phyloP scores from a whole-genome alignment of 768 basidiomycete species.

The Boletus rubescentipes region DNA sequence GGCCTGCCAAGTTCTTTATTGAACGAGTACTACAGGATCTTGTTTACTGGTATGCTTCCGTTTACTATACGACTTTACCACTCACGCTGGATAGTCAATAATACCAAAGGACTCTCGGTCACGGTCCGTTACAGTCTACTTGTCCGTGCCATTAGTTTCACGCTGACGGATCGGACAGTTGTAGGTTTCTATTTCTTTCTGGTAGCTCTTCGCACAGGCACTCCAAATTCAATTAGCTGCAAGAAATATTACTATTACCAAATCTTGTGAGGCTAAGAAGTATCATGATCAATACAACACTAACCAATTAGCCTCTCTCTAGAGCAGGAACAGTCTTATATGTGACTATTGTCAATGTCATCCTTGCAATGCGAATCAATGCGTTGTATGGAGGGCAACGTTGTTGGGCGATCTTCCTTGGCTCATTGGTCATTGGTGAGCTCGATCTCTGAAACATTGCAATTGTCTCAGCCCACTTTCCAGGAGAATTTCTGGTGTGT shows the following conservation, averaged over 20 bases:
- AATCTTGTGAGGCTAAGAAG: slow-evolving; percentile 14
- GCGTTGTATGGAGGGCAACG: slow-evolving; percentile 12
- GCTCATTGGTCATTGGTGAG: slow-evolving; percentile 19
- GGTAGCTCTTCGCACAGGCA: background rate
- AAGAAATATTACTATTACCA: slow-evolving; percentile 24
- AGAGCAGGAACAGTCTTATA: slow-evolving; percentile 22
- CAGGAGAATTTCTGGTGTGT: slow-evolving; percentile 22
- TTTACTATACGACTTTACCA: background rate
- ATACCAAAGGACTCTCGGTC: slow-evolving; percentile 19
- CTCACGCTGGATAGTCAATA: slow-evolving; percentile 16
- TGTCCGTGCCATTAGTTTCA: background rate
- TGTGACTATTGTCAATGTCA: slow-evolving; percentile 20
- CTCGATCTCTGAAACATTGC: no score
- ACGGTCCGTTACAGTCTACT: slow-evolving; percentile 7
- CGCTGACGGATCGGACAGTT: slow-evolving; percentile 10
- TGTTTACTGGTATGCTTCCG: slow-evolving; percentile 14
- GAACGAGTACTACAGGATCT: slow-evolving; percentile 3
- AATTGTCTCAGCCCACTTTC: background rate
- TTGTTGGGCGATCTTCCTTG: slow-evolving; percentile 2
- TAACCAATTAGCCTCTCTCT: background rate
- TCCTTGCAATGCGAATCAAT: slow-evolving; percentile 19
- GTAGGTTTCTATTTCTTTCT: slow-evolving; percentile 7
- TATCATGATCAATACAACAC: no score
- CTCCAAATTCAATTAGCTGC: slow-evolving; percentile 10
- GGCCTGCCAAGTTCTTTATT: background rate